phyloP scores from a whole-genome alignment of 208 protist genomes.

The Wallacemonas sp. region DNA sequence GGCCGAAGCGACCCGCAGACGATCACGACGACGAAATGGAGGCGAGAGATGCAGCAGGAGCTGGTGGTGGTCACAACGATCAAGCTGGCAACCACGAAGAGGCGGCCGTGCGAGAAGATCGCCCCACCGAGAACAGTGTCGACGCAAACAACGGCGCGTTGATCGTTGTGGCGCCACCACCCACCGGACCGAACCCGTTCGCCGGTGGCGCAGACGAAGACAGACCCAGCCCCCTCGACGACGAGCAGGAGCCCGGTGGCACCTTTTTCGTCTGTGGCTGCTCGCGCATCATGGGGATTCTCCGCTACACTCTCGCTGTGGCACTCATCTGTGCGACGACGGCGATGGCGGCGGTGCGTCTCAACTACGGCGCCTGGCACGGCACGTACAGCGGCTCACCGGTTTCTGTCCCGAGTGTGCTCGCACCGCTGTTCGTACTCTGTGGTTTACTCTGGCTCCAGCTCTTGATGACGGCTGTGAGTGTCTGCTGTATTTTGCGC shows the following conservation, averaged over 20 bases:
- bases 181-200: too few relatives aligned
- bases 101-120: too few relatives aligned
- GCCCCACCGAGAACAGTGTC: background rate
- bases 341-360: conserved; percentile 52
- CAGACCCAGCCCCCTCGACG: too few relatives aligned
- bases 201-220: too few relatives aligned
- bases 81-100: background rate
- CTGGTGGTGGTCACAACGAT: too few relatives aligned
- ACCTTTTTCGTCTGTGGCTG: conserved; percentile 5
- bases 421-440: conserved; percentile 70
- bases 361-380: conserved; percentile 49
- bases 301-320: conserved; percentile 23
- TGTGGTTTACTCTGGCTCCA: too few relatives aligned
- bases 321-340: conserved; percentile 41
- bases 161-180: background rate
- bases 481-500: too few relatives aligned
- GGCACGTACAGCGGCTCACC: conserved; percentile 26
- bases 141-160: too few relatives aligned
- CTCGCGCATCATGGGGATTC: conserved; percentile 3
- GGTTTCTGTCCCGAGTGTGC: conserved; percentile 28
- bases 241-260: background rate
- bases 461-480: too few relatives aligned
- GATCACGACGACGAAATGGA: background rate
- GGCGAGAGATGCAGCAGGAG: too few relatives aligned
- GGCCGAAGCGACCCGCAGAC: background rate